These are phyloP conservation scores for Leishmania martiniquensis DNA, from an alignment of 208 protist species.

Conservation along the genomic window DNA sequence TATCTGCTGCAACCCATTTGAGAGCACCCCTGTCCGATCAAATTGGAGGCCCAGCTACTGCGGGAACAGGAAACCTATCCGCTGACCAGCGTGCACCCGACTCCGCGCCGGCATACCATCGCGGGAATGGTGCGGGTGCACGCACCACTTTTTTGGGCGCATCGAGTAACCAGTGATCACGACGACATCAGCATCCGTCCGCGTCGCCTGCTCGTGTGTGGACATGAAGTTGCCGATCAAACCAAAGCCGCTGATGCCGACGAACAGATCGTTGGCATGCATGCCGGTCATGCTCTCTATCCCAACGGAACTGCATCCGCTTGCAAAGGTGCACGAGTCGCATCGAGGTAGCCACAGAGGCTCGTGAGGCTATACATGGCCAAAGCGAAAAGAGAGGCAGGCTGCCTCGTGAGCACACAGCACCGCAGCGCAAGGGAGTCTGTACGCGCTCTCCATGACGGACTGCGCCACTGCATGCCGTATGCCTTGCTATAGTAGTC, in stretches of 20 bases:
- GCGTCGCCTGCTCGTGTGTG: neutral
- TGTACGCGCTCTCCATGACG: neutral
- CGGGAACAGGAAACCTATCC: neutral
- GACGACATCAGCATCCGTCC: neutral
- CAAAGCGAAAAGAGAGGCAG: neutral
- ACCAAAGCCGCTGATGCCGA: conserved; percentile 24
- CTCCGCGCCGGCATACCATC: neutral
- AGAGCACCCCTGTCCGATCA: neutral
- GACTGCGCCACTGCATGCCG: neutral
- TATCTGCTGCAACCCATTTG: neutral
- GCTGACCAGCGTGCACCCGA: neutral
- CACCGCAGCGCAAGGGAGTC: neutral
- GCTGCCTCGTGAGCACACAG: neutral
- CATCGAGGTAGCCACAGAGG: neutral
- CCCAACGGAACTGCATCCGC: too few species aligned
- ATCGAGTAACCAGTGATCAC: neutral
- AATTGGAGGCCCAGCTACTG: neutral
- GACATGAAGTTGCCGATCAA: conserved; percentile 16
- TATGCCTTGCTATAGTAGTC: neutral
- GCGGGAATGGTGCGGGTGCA: neutral
- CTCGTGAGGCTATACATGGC: neutral
- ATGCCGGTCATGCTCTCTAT: conserved; percentile 21
- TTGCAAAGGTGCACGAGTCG: neutral
- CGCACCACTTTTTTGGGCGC: neutral
- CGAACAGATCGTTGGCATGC: conserved; percentile 23